A percentile compares a stretch with the other conserved stretches of the same genome.
Conservation (phyloP, 495 filamentous ascomycete species). For the Penicillium arizonense region DNA sequence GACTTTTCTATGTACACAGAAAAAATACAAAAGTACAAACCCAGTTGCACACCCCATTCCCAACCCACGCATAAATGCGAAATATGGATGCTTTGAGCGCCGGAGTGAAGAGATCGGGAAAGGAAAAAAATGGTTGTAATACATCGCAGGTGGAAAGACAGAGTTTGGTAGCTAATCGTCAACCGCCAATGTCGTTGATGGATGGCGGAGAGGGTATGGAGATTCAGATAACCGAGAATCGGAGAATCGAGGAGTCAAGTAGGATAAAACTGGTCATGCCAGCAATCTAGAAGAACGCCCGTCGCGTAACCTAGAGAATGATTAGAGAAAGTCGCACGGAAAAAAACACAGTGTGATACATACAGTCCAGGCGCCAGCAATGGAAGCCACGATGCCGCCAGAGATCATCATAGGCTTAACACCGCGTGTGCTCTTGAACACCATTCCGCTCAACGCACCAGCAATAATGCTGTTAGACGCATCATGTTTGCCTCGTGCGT, state of each 20-base stretch:
- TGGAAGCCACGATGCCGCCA: slow-evolving; percentile 76
- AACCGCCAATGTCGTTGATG: slow-evolving; percentile 32
- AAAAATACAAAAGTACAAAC: slow-evolving; percentile 37
- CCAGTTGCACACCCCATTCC: slow-evolving; percentile 48
- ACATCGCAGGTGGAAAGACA: slow-evolving; percentile 38
- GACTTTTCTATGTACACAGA: slow-evolving; percentile 50
- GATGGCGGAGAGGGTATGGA: slow-evolving; percentile 30
- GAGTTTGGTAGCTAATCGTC: slow-evolving; percentile 18
- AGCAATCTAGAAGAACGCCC: slow-evolving; percentile 51
- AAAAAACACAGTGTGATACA: slow-evolving; percentile 28
- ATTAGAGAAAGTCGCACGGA: slow-evolving; percentile 27
- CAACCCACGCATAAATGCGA: slow-evolving; percentile 47
- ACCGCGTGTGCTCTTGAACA: slow-evolving; percentile 95
- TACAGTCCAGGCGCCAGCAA: slow-evolving; percentile 89
- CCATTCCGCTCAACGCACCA: slow-evolving; percentile 81
- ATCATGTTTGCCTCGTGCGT: slow-evolving; percentile 86
- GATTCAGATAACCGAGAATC: slow-evolving; percentile 19
- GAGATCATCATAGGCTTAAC: slow-evolving; percentile 90
- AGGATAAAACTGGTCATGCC: slow-evolving; percentile 15
- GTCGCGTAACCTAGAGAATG: slow-evolving; percentile 51
- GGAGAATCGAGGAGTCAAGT: slow-evolving; percentile 15
- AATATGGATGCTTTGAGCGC: slow-evolving; percentile 47
- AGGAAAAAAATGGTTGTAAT: slow-evolving; percentile 39
- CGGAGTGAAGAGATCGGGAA: slow-evolving; percentile 47
- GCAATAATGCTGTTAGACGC: slow-evolving; percentile 81